Evolutionary conservation across 164 flowering plant species (phyloP).

Genomic region (Tetrastigma voinierianum): DNA sequence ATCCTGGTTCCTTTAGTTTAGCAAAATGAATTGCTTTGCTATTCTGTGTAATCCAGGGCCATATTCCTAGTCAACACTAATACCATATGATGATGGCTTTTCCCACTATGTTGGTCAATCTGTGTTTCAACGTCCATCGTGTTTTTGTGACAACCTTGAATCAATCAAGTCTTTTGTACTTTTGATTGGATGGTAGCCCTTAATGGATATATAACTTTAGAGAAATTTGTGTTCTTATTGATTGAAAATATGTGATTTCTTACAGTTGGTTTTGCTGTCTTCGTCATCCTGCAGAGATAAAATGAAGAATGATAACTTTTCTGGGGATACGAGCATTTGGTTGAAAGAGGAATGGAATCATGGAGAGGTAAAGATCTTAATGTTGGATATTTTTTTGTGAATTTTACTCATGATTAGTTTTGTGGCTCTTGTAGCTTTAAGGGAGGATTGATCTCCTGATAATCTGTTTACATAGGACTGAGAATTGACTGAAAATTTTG

Average conservation of each 20-base stretch:
- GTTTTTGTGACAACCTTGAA: too few relatives aligned
- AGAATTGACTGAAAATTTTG: too few relatives aligned
- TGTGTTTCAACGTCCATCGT: too few relatives aligned
- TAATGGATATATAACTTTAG: too few relatives aligned
- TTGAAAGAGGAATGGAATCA: slow-evolving; percentile 60
- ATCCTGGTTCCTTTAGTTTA: background rate
- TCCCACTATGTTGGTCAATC: too few relatives aligned
- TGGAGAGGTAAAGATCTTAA: slow-evolving; percentile 65
- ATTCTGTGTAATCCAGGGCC: background rate
- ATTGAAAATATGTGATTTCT: background rate
- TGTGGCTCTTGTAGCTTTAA: too few relatives aligned
- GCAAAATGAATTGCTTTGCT: background rate
- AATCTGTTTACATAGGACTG: too few relatives aligned
- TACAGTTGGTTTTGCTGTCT: background rate
- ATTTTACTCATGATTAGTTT: too few relatives aligned
- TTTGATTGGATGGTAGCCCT: too few relatives aligned
- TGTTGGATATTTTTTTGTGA: background rate
- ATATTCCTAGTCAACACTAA: background rate
- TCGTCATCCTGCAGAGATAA: slow-evolving; percentile 27
- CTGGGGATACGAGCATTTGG: slow-evolving; percentile 59
- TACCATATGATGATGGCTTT: background rate
- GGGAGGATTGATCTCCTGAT: too few relatives aligned
- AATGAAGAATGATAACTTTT: slow-evolving; percentile 15
- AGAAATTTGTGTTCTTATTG: background rate
- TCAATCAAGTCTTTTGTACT: too few relatives aligned